Conservation (phyloP, 2,329 filamentous ascomycete genomes). For the Diaporthe helianthi region DNA sequence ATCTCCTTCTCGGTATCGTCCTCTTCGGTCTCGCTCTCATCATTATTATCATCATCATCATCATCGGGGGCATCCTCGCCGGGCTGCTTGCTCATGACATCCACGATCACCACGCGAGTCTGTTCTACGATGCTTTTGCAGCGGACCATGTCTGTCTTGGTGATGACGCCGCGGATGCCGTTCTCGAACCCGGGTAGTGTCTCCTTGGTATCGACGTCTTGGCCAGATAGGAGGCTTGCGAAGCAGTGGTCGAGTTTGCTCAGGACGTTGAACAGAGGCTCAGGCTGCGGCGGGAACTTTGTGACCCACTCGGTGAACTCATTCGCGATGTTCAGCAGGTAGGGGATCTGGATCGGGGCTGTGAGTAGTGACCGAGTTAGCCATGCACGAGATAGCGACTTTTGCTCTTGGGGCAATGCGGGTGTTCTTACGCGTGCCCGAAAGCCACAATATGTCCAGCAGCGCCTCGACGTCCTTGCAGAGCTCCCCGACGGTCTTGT, state of each 20-base stretch:
- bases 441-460: slow-evolving; percentile 84
- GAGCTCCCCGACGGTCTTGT: slow-evolving; percentile 70
- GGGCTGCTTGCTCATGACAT: slow-evolving; percentile 66
- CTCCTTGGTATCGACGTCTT: slow-evolving; percentile 70
- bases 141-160: slow-evolving; percentile 83
- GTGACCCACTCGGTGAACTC: slow-evolving; percentile 75
- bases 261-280: slow-evolving; percentile 73
- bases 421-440: slow-evolving; percentile 75
- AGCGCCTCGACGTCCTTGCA: slow-evolving; percentile 77
- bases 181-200: slow-evolving; percentile 74
- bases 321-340: slow-evolving; percentile 79
- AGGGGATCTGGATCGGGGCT: slow-evolving; percentile 84
- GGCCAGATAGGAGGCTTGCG: slow-evolving; percentile 73
- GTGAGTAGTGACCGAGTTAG: slow-evolving; percentile 6
- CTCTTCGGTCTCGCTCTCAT: slow-evolving; percentile 37
- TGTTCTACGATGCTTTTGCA: slow-evolving; percentile 82
- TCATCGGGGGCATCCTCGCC: slow-evolving; percentile 52
- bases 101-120: slow-evolving; percentile 73
- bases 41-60: slow-evolving; percentile 48
- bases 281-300: slow-evolving; percentile 73
- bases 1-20: slow-evolving; percentile 36
- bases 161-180: slow-evolving; percentile 70
- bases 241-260: slow-evolving; percentile 86
- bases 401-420: background rate
- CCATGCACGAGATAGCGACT: background rate